Evolutionary conservation across 768 basidiomycete species (phyloP).

Genomic region (Suillus bovinus): DNA sequence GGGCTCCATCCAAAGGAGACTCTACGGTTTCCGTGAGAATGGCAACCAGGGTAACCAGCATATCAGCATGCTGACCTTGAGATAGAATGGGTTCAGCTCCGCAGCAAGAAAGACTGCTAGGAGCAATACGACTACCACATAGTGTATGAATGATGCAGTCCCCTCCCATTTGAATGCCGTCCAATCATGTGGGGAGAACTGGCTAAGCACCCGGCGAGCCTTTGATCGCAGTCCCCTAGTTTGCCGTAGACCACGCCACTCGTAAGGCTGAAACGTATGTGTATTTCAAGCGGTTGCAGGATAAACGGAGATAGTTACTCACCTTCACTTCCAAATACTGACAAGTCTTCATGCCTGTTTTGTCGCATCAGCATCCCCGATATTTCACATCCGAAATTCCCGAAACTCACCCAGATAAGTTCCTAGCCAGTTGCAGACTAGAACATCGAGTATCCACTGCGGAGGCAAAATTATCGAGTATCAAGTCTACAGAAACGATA

Average conservation of each 20-base stretch:
- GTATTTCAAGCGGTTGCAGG: not conserved
- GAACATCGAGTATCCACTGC: constrained; percentile 86
- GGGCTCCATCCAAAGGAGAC: constrained; percentile 85
- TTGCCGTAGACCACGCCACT: constrained; percentile 82
- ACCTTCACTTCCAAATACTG: constrained; percentile 89
- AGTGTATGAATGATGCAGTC: constrained; percentile 74
- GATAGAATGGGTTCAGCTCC: constrained; percentile 86
- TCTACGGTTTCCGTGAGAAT: constrained; percentile 36
- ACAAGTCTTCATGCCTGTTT: constrained; percentile 80
- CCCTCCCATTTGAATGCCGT: constrained; percentile 87
- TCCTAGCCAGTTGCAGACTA: constrained; percentile 87
- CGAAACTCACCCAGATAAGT: constrained; percentile 67
- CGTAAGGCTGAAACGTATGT: constrained; percentile 59
- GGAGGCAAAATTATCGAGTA: constrained; percentile 17
- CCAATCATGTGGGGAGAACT: constrained; percentile 87
- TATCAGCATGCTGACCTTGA: constrained; percentile 56
- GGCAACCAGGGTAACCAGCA: constrained; percentile 9
- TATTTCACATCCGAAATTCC: constrained; percentile 10
- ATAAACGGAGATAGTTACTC: constrained; percentile 17
- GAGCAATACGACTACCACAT: constrained; percentile 70
- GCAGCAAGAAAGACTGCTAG: constrained; percentile 80
- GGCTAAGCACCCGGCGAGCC: constrained; percentile 75
- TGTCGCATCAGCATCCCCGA: constrained; percentile 19
- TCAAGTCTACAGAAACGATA: constrained; percentile 8
- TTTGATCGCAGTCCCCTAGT: constrained; percentile 77